Conservation (phyloP, 306 rosid species). For the Lagenaria siceraria region DNA sequence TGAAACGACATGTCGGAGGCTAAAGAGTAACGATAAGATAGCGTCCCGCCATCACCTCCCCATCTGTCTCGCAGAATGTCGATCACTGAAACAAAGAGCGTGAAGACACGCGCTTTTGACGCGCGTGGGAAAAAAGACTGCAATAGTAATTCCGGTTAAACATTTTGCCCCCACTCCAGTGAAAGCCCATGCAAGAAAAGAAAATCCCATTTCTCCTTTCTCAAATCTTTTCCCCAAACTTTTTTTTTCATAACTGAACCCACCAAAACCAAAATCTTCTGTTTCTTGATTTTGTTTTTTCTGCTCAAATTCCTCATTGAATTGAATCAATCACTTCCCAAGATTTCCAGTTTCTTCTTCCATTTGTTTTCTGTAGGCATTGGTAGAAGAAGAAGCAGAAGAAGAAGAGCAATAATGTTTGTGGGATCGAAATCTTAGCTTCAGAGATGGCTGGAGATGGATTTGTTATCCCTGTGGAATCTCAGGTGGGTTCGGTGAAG, state of each 20-base stretch:
- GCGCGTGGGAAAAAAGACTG: not conserved
- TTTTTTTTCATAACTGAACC: not conserved
- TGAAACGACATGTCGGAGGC: not conserved
- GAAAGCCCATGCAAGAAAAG: not conserved
- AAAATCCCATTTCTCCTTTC: not conserved
- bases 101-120: not conserved
- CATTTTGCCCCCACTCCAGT: not conserved
- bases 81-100: not conserved
- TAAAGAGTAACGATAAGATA: not conserved
- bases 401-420: not conserved
- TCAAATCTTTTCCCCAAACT: not conserved
- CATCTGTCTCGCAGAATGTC: not conserved
- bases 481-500: conserved; percentile 25
- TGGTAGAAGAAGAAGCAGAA: not conserved
- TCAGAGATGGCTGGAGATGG: conserved; percentile 56
- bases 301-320: not conserved
- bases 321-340: not conserved
- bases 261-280: not conserved
- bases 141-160: not conserved
- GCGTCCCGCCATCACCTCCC: not conserved
- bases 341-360: not conserved
- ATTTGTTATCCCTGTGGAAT: conserved; percentile 53
- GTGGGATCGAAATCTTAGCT: not conserved
- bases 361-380: not conserved
- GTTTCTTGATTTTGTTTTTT: not conserved